Percentiles rank a stretch among this genome's conserved stretches.
Conservation (phyloP, 192 early-diverging fungal species). For the Gryganskiella cystojenkinii region DNA sequence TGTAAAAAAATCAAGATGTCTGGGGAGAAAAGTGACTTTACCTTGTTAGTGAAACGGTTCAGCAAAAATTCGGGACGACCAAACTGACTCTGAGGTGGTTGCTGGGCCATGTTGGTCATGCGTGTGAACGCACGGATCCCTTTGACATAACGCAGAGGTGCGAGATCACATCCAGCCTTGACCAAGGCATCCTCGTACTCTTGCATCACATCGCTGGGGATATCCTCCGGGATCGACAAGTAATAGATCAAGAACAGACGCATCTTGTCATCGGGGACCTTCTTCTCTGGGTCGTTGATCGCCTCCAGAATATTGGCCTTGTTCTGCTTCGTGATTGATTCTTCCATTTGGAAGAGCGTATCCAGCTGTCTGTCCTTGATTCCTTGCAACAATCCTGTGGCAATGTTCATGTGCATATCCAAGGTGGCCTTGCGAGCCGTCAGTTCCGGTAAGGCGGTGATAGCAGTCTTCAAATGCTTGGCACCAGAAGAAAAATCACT, state of each 20-base stretch:
- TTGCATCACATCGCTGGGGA: slow-evolving; percentile 85
- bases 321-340: slow-evolving; percentile 83
- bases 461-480: slow-evolving; percentile 89
- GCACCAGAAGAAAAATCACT: slow-evolving; percentile 87
- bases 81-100: slow-evolving; percentile 56
- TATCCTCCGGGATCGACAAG: slow-evolving; percentile 73
- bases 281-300: slow-evolving; percentile 85
- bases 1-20: no score
- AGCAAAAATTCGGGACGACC: slow-evolving; percentile 62
- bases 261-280: slow-evolving; percentile 87
- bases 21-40: slow-evolving; percentile 26
- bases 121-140: slow-evolving; percentile 68
- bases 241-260: slow-evolving; percentile 91
- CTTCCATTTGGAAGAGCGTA: slow-evolving; percentile 94
- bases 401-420: slow-evolving; percentile 99
- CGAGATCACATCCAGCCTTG: slow-evolving; percentile 79
- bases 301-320: slow-evolving; percentile 85
- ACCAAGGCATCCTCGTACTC: slow-evolving; percentile 85
- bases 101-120: slow-evolving; percentile 67
- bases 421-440: slow-evolving; percentile 92
- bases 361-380: slow-evolving; percentile 97
- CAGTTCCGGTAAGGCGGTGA: slow-evolving; percentile 93
- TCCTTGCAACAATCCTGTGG: slow-evolving; percentile 84
- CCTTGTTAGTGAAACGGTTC: slow-evolving; percentile 78
- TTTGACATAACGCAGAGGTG: slow-evolving; percentile 85